Percentiles rank a stretch among this genome's conserved stretches.
Evolutionary conservation across 495 filamentous ascomycete genomes (phyloP).

Genomic region (Bacidia rubella): DNA sequence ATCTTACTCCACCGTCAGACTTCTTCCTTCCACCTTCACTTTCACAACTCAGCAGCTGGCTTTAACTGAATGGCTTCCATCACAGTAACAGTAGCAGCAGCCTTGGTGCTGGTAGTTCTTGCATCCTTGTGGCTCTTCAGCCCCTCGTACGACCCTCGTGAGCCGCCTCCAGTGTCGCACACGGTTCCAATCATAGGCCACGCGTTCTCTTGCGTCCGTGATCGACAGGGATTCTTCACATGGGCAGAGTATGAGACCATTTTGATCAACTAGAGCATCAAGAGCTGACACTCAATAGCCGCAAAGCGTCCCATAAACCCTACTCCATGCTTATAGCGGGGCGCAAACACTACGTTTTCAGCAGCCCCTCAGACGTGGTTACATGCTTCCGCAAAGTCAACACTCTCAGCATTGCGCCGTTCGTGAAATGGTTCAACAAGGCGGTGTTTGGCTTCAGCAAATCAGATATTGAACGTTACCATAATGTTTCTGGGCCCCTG

Average conservation of each 20-base stretch:
- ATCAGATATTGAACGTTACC: not conserved
- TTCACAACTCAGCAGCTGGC: no score
- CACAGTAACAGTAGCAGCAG: not conserved
- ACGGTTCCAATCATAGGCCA: not conserved
- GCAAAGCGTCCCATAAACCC: not conserved
- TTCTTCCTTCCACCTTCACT: no score
- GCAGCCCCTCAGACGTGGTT: not conserved
- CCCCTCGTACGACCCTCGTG: not conserved
- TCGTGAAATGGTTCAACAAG: not conserved
- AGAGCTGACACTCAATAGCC: not conserved
- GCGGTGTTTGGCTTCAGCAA: not conserved
- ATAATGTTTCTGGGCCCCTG: not conserved
- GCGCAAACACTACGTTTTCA: slow-evolving; percentile 4
- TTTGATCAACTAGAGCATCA: not conserved
- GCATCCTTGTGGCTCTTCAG: not conserved
- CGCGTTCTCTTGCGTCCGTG: not conserved
- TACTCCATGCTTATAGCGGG: slow-evolving; percentile 5
- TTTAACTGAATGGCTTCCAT: not conserved
- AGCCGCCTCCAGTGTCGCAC: not conserved
- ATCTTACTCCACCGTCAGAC: no score
- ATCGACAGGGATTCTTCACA: not conserved
- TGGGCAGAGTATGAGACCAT: not conserved
- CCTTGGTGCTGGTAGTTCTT: not conserved
- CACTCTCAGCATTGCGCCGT: not conserved
- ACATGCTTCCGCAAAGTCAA: not conserved